Evolutionary conservation across 495 filamentous ascomycete genomes (phyloP), one percentile per base, ranked within the genome.

Genomic region (Penicillium canescens): DNA sequence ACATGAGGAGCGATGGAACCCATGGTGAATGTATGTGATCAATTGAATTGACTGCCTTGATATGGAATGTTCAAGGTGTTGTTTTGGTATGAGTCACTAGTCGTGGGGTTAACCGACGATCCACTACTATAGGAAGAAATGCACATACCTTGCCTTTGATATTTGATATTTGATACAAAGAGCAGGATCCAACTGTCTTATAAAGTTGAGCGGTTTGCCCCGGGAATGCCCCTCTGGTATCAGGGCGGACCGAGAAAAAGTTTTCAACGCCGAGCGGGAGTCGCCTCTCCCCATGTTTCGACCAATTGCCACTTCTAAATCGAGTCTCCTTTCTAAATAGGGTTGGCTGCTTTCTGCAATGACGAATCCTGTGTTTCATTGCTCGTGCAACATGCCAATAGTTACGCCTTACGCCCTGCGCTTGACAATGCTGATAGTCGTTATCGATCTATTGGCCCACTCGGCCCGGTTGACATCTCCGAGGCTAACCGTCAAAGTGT

Each of bases 1-100:
- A 66, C 14, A 16, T 67, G 57, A 24, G 65, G 67, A 31, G 62
- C 52, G 35, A 72, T 40, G 26, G 73, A 72, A 48, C 75, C 69
- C 67, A 76, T 76, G 35, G 28, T 73, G 49, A 31, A 37, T 43
- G 1, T 52, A 41, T 39, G 37, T 33, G 50, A 16, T 48, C 9
- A 28, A 56, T 47, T 36, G 42, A 16, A 20, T 38, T 14, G 35
- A 7, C 26, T 14, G 16, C 16, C 41, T 10, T 52, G 21, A 39
- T 46, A 35, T 35, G 37, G 39, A 33, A 33, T 14, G 18, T 36
- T 35, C n/a, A 36, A 40, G 34, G 21, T 39, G 37, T n/a, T 39
- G 18, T 1, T 36, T 40, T 56, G 24, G 18, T 20, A 38, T 60
- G 57, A 60, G 57, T 60, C 57, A 60, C 57, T 40, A 37, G 16